Conservation (phyloP, 2,329 filamentous ascomycete genomes). For the Colletotrichum spinosum region DNA sequence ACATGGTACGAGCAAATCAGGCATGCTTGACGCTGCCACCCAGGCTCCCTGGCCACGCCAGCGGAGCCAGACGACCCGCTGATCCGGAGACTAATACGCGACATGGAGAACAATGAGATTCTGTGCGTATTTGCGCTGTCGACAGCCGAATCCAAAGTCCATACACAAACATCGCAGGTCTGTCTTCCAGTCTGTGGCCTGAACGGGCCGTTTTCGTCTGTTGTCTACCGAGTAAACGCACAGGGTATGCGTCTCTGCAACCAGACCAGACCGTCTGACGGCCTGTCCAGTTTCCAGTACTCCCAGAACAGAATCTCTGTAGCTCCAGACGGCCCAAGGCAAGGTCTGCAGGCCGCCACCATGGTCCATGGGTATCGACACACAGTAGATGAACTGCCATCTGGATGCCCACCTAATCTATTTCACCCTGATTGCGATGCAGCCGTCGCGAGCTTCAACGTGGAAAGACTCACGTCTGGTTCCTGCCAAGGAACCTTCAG, state of each 20-base stretch:
- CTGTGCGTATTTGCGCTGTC: too few relatives aligned
- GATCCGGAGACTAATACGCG: slow-evolving; percentile 32
- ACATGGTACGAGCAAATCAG: too few relatives aligned
- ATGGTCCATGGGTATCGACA: background rate
- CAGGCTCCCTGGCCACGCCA: slow-evolving; percentile 21
- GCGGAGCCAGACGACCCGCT: slow-evolving; percentile 37
- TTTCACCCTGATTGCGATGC: slow-evolving; percentile 25
- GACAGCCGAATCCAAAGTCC: too few relatives aligned
- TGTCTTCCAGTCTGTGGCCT: too few relatives aligned
- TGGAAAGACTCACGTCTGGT: slow-evolving; percentile 1
- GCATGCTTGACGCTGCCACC: background rate
- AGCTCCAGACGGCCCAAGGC: too few relatives aligned
- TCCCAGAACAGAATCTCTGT: too few relatives aligned
- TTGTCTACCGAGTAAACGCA: too few relatives aligned
- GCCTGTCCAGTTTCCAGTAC: too few relatives aligned
- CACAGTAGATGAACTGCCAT: background rate
- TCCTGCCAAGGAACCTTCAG: slow-evolving; percentile 22
- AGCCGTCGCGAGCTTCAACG: slow-evolving; percentile 13
- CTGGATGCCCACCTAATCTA: background rate
- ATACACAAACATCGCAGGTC: too few relatives aligned
- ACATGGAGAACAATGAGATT: background rate
- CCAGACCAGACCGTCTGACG: too few relatives aligned
- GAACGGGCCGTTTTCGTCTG: too few relatives aligned
- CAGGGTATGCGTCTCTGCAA: too few relatives aligned
- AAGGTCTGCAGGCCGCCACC: background rate